phyloP scores from a whole-genome alignment of 805 yeast genomes.

The Suhomyces xylopsoci region DNA sequence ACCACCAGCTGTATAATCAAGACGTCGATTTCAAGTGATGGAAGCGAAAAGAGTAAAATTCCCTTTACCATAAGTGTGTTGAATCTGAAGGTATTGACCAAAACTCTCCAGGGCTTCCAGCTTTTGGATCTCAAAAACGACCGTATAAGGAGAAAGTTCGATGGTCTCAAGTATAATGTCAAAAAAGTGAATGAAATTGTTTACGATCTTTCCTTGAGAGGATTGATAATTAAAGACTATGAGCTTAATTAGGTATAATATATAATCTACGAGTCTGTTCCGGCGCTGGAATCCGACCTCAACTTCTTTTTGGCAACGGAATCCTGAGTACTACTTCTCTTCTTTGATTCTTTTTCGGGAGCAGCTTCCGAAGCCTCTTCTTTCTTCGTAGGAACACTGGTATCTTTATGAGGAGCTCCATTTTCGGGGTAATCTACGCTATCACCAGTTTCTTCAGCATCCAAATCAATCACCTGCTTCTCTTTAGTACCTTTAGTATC shows the following conservation, averaged over 20 bases:
- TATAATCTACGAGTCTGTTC: background rate
- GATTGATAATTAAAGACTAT: conserved; percentile 1
- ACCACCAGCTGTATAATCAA: conserved; percentile 22
- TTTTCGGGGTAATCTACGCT: background rate
- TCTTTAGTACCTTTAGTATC: too few relatives aligned
- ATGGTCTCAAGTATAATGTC: conserved; percentile 27
- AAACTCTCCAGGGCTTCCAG: conserved; percentile 25
- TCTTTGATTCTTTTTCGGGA: background rate
- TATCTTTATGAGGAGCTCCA: background rate
- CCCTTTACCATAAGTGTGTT: conserved; percentile 16
- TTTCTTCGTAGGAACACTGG: background rate
- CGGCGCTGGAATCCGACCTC: background rate
- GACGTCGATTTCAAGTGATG: conserved; percentile 11
- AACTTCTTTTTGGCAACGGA: background rate
- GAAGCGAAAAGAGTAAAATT: conserved; percentile 7
- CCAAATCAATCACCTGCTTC: background rate
- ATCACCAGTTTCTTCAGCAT: background rate
- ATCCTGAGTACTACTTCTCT: background rate
- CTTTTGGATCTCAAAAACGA: conserved; percentile 29
- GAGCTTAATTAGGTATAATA: background rate
- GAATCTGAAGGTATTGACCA: conserved; percentile 21
- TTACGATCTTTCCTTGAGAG: conserved; percentile 6
- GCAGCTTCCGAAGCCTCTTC: background rate
- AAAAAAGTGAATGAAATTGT: conserved; percentile 26
- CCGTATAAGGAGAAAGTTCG: conserved; percentile 23